These are phyloP conservation scores for Globisporangium paddicum DNA, from an alignment of 352 stramenopile species.

Conservation along the genomic window DNA sequence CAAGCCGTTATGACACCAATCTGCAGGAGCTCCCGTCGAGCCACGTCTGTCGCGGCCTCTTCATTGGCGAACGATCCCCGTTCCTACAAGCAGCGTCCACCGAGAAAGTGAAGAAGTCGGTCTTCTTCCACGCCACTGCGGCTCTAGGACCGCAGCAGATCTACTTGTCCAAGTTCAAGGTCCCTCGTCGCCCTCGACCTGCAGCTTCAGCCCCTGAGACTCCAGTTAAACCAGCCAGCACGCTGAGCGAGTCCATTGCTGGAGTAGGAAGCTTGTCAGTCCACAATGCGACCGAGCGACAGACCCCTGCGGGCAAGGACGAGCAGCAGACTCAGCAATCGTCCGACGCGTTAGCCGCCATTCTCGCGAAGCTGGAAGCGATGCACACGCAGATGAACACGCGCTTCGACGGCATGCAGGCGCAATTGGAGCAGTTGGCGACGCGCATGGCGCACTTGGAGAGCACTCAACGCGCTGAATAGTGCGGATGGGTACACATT, in stretches of 20 bases:
- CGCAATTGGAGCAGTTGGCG: slow-evolving; percentile 29
- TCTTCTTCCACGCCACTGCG: slow-evolving; percentile 37
- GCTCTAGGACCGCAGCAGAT: slow-evolving; percentile 26
- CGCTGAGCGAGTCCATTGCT: not conserved
- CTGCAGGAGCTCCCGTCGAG: slow-evolving; percentile 33
- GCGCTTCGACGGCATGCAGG: slow-evolving; percentile 50
- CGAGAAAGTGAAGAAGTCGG: slow-evolving; percentile 36
- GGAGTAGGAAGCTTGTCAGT: not conserved
- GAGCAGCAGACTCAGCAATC: slow-evolving; percentile 7
- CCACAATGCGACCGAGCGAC: not conserved
- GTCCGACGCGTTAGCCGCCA: slow-evolving; percentile 8
- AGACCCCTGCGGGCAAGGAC: slow-evolving; percentile 7
- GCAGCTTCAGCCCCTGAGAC: not conserved
- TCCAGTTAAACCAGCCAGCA: not conserved
- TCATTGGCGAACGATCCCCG: slow-evolving; percentile 30
- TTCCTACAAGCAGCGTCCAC: slow-evolving; percentile 52
- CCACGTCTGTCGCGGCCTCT: slow-evolving; percentile 45
- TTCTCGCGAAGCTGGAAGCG: slow-evolving; percentile 27
- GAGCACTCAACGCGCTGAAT: slow-evolving; percentile 1
- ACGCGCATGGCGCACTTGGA: slow-evolving; percentile 39
- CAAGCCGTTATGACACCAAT: not conserved
- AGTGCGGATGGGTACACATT: not conserved
- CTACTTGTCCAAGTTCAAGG: slow-evolving; percentile 45
- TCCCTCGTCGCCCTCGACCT: slow-evolving; percentile 22
- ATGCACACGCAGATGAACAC: slow-evolving; percentile 43